Base-by-base conservation (phyloP, 768 basidiomycete species). In the Tulasnella calospora region DNA sequence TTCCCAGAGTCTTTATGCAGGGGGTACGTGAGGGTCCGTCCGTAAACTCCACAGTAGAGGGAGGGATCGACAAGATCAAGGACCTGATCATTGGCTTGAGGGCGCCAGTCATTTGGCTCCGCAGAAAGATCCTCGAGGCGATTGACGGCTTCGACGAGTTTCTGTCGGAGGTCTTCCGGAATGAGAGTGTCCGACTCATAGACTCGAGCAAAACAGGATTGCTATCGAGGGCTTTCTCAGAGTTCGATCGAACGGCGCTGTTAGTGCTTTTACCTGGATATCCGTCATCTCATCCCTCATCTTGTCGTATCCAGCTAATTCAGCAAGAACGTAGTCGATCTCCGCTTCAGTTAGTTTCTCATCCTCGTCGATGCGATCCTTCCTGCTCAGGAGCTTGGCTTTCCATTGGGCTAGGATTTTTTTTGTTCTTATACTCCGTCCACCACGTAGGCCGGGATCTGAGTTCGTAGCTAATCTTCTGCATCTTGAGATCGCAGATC, bases 31-130 rank as follows among this genome's bases (percentile, higher is more conserved):
- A 38, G 73, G 27, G 84, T 84, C n/a, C 82, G 82, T 13, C 83
- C 85, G 77, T 87, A 87, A 10, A 85, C 82, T 0, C 87, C 78
- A 44, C 84, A 84, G 80, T 83, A 88, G 0, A 87, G 83, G 0
- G 82, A 83, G 1, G 84, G 87, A 76, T 88, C 86, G 0, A 88
- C 85, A 36, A 88, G 82, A 76, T 88, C 87, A 51, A 86, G 84
- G 0, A 88, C 87, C 71, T 44, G 44, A 12, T 44, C 1, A 15
- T 44, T 17, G 44, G 44, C 13, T 3, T 15, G 44, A 44, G 44
- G 15, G 17, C 44, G 44, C 44, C 17, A 1, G 44, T 17, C 17
- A 12, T 17, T 44, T 15, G 44, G 44, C 15, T 44, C 44, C 1
- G 44, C 12, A 1, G 4, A 15, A 12, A 44, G 84, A 84, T 83